phyloP scores from a whole-genome alignment of 805 yeast genomes.

The Kuraishia borneana region DNA sequence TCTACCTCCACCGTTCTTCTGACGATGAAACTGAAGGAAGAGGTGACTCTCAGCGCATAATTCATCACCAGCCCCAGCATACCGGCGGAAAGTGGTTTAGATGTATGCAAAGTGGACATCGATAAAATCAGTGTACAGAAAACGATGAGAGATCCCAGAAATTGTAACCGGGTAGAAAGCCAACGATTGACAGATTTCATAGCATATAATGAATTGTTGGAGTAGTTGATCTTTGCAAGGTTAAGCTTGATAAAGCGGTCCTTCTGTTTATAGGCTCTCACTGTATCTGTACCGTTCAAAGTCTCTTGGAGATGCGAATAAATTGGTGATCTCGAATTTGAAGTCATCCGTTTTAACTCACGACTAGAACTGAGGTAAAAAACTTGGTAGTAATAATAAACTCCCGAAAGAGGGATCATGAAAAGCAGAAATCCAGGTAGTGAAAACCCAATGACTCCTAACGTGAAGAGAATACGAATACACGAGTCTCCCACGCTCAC shows the following conservation, averaged over 20 bases:
- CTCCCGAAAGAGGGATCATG: slow-evolving; percentile 31
- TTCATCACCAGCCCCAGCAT: slow-evolving; percentile 56
- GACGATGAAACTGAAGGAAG: slow-evolving; percentile 42
- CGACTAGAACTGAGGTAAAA: slow-evolving; percentile 63
- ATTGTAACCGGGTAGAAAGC: slow-evolving; percentile 50
- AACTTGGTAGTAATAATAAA: slow-evolving; percentile 62
- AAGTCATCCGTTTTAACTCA: slow-evolving; percentile 66
- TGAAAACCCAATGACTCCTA: slow-evolving; percentile 37
- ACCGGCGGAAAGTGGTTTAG: slow-evolving; percentile 39
- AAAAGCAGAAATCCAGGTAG: slow-evolving; percentile 45
- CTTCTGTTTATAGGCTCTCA: slow-evolving; percentile 64
- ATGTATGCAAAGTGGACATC: slow-evolving; percentile 21
- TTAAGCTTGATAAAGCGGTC: slow-evolving; percentile 51
- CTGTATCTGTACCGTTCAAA: slow-evolving; percentile 64
- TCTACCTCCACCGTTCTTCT: slow-evolving; percentile 55
- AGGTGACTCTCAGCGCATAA: slow-evolving; percentile 48
- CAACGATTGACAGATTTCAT: slow-evolving; percentile 51
- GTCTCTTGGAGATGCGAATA: slow-evolving; percentile 79
- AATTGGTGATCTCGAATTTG: slow-evolving; percentile 64
- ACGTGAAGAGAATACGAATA: slow-evolving; percentile 35
- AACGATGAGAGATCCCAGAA: slow-evolving; percentile 44
- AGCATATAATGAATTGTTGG: slow-evolving; percentile 34
- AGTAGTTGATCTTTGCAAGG: slow-evolving; percentile 35
- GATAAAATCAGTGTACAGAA: slow-evolving; percentile 36
- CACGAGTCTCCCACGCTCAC: slow-evolving; percentile 31